phyloP scores from a whole-genome alignment of 805 yeast species.

The Yamadazyma ubonensis region DNA sequence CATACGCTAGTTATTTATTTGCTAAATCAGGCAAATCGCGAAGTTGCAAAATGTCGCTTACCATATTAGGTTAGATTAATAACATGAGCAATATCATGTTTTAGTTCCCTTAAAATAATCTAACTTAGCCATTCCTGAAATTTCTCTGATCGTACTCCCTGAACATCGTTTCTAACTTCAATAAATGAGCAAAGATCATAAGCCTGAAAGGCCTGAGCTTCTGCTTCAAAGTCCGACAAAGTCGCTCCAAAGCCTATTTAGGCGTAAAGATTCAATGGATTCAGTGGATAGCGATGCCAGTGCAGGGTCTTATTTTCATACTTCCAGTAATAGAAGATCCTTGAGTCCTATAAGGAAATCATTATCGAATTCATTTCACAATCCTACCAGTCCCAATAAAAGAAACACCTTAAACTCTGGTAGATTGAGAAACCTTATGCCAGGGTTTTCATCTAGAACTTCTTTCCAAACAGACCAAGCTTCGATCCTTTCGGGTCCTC shows the following conservation, averaged over 20 bases:
- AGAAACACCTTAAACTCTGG: conserved; percentile 1
- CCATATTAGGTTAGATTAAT: conserved; percentile 1
- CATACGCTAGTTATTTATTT: not conserved
- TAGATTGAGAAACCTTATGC: conserved; percentile 16
- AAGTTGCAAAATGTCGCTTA: conserved; percentile 2
- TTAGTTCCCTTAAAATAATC: too few species aligned
- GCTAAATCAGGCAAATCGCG: not conserved
- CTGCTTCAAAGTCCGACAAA: conserved; percentile 27
- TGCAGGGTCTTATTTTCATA: not conserved
- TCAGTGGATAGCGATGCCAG: conserved; percentile 15
- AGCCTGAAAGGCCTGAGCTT: not conserved
- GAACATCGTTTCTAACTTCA: not conserved
- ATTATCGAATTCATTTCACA: conserved; percentile 6
- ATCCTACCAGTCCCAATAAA: conserved; percentile 5
- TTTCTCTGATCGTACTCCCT: conserved; percentile 1
- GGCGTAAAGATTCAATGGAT: conserved; percentile 22
- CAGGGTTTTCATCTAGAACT: conserved; percentile 23
- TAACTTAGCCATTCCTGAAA: too few species aligned
- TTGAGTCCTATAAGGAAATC: conserved; percentile 9
- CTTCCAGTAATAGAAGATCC: conserved; percentile 2
- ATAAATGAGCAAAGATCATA: conserved; percentile 3
- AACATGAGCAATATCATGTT: not conserved
- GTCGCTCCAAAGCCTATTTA: conserved; percentile 24
- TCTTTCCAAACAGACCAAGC: conserved; percentile 15
- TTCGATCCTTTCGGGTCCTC: conserved; percentile 2